Percentiles rank a stretch among this genome's conserved stretches.
These are phyloP conservation scores for Eutrema salsugineum DNA, from an alignment of 441 rosid genomes.

Conservation along the genomic window DNA sequence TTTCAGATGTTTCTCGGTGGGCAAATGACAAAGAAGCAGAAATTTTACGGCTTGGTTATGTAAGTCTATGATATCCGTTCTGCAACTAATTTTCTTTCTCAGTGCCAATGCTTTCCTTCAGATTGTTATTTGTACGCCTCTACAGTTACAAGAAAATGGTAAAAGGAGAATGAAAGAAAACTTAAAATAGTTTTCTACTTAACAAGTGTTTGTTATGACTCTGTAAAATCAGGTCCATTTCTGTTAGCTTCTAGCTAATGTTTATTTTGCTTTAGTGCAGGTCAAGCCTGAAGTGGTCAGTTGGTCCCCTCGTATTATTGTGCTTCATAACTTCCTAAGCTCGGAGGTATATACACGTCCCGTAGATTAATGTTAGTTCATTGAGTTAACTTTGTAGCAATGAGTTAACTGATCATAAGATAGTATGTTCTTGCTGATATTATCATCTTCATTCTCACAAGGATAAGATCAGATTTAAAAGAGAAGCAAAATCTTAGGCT, in stretches of 20 bases:
- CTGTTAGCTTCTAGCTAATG: constrained; percentile 16
- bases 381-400: neutral
- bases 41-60: constrained; percentile 76
- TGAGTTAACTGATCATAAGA: neutral
- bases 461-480: neutral
- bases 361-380: neutral
- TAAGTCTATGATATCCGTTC: constrained; percentile 39
- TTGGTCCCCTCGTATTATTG: constrained; percentile 90
- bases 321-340: constrained; percentile 88
- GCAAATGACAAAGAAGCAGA: constrained; percentile 79
- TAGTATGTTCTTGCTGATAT: neutral
- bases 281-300: constrained; percentile 92
- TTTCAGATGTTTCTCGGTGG: constrained; percentile 66
- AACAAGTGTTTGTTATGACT: neutral
- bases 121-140: neutral
- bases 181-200: neutral
- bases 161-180: neutral
- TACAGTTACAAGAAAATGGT: neutral
- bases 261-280: constrained; percentile 43
- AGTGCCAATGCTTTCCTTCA: neutral
- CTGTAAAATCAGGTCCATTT: neutral
- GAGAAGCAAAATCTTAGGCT: neutral
- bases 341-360: constrained; percentile 51
- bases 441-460: neutral
- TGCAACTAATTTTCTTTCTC: neutral